Base-by-base conservation (phyloP, 805 yeast species). In the Lachancea lanzarotensis region DNA sequence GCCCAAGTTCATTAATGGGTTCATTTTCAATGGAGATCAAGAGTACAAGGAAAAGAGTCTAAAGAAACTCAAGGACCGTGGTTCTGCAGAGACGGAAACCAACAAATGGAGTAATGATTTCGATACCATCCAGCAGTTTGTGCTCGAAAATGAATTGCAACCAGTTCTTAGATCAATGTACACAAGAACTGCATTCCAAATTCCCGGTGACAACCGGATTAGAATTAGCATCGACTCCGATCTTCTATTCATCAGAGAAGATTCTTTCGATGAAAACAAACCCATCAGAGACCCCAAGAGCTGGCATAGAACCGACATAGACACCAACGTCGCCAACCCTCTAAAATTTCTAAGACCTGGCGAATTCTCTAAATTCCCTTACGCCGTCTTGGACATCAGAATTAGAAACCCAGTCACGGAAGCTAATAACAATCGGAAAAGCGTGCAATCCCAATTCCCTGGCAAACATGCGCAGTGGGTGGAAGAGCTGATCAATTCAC, bases 221-320 rank as follows among this genome's bases (percentile, higher is more conserved):
- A 81, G 98, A 62, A 81, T 93, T 49, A 82, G 86, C 36, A 86
- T 91, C 51, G 98, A 91, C 67, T 83, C 95, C 13, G 93, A 93
- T 62, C 79, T 93, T 45, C 60, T 82, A 42, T 90, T 86, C 60
- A 82, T 91, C 49, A 79, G 98, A 56, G 98, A 91, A 63, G 98
- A 91, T 63, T 68, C 91, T 0, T 84, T 91, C 59, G 96, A 90
- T 64, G 67, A 73, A 37, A 81, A 79, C 51, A 76, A 90, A 54
- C 98, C 98, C 15, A 84, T 89, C 50, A 82, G 98, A 68, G 85
- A 88, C 59, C 95, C 96, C 32, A 66, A 68, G 17, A 77, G 74
- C 55, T 91, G 98, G 98, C 98, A 90, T 67, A 78, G 98, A 65
- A 71, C 80, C 38, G 98, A 93, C 63, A 79, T 91, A 45, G 98